Evolutionary conservation across 768 basidiomycete genomes (phyloP), one percentile per base, ranked within the genome.

Genomic region (Tulasnella sp.): DNA sequence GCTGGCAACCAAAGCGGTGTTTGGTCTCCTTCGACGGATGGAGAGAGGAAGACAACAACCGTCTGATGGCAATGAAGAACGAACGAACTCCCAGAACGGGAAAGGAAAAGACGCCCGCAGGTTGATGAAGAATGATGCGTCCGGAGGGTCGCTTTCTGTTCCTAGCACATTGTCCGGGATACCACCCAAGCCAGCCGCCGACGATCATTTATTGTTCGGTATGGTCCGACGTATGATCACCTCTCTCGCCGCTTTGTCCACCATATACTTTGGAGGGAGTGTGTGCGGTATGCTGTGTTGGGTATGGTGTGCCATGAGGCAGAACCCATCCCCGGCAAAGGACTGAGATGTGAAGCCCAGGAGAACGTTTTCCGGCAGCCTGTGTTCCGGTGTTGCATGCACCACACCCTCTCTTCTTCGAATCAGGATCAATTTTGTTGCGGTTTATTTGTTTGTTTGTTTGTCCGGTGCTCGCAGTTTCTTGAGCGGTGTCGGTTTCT

Each of bases 311-410:
- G 62, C 62, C 62, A 68, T 68, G 62, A 68, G 62, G 62, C 56
- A 58, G 56, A 31, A n/a, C 31, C 31, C n/a, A 8, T 31, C n/a
- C 31, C 62, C 62, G 62, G 62, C 62, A 68, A 68, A 68, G 34
- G n/a, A 34, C 6, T 0, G 18, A 36, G 31, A 34, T 27, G 62
- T 24, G 12, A 68, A n/a, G 62, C 24, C 52, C 52, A 52, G 24
- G 52, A 68, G 62, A 68, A 68, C 62, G 62, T 68, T 68, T 68
- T 68, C 62, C 62, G 62, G 62, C 62, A 68, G 62, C 62, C 62
- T 68, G 62, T 68, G 62, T 68, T 68, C 62, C 62, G 62, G 62
- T 58, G 62, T 18, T 24, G 31, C 31, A n/a, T 34, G 10, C 62
- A 68, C 31, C n/a, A 27, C 56, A 31, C 62, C 58, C 62, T 10